Conservation (phyloP, 2,329 filamentous ascomycete species). For the Neobulgaria alba region DNA sequence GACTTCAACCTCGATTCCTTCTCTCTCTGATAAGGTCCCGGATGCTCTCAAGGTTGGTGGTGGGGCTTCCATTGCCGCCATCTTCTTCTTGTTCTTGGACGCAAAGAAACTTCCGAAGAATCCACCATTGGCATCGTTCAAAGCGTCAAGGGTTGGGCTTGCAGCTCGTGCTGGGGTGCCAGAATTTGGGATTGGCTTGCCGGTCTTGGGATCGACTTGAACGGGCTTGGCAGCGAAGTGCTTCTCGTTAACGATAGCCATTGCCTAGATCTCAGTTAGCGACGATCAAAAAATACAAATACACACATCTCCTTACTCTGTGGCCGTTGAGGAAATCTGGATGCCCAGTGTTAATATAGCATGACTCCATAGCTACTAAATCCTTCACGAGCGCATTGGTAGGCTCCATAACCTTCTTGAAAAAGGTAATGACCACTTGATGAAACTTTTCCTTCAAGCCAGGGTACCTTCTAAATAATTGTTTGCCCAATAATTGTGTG, state of each 20-base stretch:
- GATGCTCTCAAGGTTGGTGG: conserved; percentile 90
- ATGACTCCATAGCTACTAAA: conserved; percentile 88
- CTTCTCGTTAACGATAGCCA: conserved; percentile 95
- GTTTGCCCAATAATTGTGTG: conserved; percentile 78
- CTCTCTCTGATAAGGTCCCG: conserved; percentile 85
- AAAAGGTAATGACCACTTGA: conserved; percentile 82
- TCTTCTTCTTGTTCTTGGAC: conserved; percentile 99
- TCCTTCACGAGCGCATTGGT: conserved; percentile 95
- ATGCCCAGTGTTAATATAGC: conserved; percentile 97
- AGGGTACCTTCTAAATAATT: conserved; percentile 89
- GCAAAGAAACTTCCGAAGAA: conserved; percentile 99
- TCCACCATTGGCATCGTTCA: conserved; percentile 52
- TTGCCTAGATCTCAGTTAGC: conserved; percentile 49
- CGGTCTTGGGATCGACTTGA: conserved; percentile 96
- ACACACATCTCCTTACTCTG: conserved; percentile 43
- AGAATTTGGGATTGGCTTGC: conserved; percentile 70
- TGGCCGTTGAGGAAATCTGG: conserved; percentile 97
- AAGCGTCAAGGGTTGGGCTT: conserved; percentile 59
- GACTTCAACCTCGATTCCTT: conserved; percentile 93
- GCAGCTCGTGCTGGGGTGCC: conserved; percentile 61
- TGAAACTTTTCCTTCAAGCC: conserved; percentile 95
- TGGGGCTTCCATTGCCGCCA: conserved; percentile 97
- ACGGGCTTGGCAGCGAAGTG: conserved; percentile 75
- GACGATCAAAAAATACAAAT: neutral
- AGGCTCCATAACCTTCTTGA: conserved; percentile 97